phyloP scores from a whole-genome alignment of 768 basidiomycete genomes.

The Harrya chromipes region DNA sequence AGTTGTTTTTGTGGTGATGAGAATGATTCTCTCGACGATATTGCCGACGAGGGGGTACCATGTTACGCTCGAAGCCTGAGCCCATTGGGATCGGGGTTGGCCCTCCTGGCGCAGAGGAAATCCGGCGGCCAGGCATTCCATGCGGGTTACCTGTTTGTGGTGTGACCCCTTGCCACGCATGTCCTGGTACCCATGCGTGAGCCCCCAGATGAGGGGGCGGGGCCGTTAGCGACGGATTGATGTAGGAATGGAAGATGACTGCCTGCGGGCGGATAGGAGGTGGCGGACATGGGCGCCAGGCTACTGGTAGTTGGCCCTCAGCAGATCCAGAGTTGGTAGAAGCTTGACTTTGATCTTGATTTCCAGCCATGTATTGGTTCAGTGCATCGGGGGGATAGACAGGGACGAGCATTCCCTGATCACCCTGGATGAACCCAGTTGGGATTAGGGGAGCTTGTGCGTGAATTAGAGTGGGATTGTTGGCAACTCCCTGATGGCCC shows the following conservation, averaged over 20 bases:
- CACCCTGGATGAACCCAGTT: slow-evolving; percentile 68
- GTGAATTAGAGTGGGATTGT: slow-evolving; percentile 16
- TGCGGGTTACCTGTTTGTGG: slow-evolving; percentile 17
- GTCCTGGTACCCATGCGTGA: slow-evolving; percentile 27
- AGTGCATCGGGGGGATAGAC: slow-evolving; percentile 70
- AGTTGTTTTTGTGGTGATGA: slow-evolving; percentile 27
- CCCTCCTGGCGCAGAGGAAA: slow-evolving; percentile 15
- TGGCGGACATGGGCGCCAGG: slow-evolving; percentile 35
- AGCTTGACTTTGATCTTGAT: slow-evolving; percentile 27
- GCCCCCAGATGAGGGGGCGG: slow-evolving; percentile 18
- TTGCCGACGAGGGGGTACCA: slow-evolving; percentile 29
- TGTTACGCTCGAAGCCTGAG: slow-evolving; percentile 22
- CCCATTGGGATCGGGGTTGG: slow-evolving; percentile 10
- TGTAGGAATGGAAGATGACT: slow-evolving; percentile 29
- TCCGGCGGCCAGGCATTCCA: slow-evolving; percentile 13
- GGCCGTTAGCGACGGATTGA: slow-evolving; percentile 21
- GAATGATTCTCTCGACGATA: slow-evolving; percentile 30
- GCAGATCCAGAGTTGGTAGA: slow-evolving; percentile 20
- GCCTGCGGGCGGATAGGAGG: slow-evolving; percentile 32
- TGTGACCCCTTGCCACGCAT: slow-evolving; percentile 22
- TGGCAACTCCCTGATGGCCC: slow-evolving; percentile 16
- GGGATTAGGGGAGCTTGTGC: slow-evolving; percentile 57
- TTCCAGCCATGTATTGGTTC: slow-evolving; percentile 61
- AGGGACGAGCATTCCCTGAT: slow-evolving; percentile 68
- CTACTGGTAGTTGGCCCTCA: slow-evolving; percentile 28